Base-by-base conservation (phyloP, 1,284 basidiomycete species). In the Sporisorium sorghi region DNA sequence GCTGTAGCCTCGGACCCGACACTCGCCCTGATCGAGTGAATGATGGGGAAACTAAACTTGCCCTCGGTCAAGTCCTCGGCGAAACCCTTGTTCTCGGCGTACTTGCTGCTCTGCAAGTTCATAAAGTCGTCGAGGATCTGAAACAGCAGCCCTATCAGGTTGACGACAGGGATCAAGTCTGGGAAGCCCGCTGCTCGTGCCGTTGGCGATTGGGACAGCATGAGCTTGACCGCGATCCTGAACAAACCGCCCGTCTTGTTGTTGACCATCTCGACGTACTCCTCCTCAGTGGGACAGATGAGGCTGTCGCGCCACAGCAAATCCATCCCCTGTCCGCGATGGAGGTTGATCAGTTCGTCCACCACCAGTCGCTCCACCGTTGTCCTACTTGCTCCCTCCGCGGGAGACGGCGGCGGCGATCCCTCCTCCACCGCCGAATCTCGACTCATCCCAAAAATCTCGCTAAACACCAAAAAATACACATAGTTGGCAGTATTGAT, bases 401-500 rank as follows among this genome's bases (percentile, higher is more conserved):
- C 57, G 23, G 61, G 61, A 39, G 82, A 69, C 15, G 58, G 55
- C 1, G 59, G 51, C 2, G 50, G 50, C 2, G 65, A 62, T n/a
- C n/a, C n/a, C 28, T 30, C 28, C 4, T 12, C 15, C n/a, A 61
- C n/a, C 30, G 62, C 19, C 8, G 42, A 46, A 93, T 87, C 77
- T 93, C 91, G 76, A 91, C 88, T 84, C 91, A 93, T 0, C 92
- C 93, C 30, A 92, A 77, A 73, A 58, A 84, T 73, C 44, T 79
- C 67, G 24, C 63, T 63, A n/a, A 84, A 76, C 2, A 79, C 83
- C 17, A 80, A 88, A 81, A 98, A 98, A 85, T 97, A 98, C 43
- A 94, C 93, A 78, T 98, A 98, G 84, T 98, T 98, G 1, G 95
- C 96, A 0, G 93, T 91, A 84, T 99, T 99, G 86, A 99, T 95